These are phyloP conservation scores for Casuarina equisetifolia DNA, from an alignment of 306 rosid genomes.

Conservation along the genomic window DNA sequence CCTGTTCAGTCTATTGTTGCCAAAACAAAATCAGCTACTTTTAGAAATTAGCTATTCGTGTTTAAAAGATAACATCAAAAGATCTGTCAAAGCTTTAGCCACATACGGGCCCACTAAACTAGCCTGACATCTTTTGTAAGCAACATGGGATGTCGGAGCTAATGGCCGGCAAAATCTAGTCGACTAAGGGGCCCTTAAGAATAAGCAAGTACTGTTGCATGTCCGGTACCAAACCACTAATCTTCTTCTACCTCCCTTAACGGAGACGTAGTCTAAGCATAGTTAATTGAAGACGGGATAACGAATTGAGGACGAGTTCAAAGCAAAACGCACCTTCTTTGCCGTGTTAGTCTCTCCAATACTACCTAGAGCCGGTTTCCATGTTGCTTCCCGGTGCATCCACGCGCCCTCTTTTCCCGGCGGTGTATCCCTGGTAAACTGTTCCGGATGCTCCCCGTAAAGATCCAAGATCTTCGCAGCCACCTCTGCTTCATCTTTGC, in stretches of 20 bases:
- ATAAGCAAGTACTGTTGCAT: background rate
- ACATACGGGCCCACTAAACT: background rate
- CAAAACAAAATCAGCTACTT: too few species aligned
- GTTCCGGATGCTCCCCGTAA: slow-evolving; percentile 35
- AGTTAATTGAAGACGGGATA: background rate
- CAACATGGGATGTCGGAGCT: background rate
- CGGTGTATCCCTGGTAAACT: slow-evolving; percentile 16
- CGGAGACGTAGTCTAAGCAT: background rate
- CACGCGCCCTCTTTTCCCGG: background rate
- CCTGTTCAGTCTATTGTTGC: too few species aligned
- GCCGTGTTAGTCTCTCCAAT: slow-evolving; percentile 25
- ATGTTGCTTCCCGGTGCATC: slow-evolving; percentile 16
- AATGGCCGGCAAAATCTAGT: background rate
- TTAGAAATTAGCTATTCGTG: too few species aligned
- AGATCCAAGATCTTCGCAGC: slow-evolving; percentile 64
- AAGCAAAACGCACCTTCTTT: slow-evolving; percentile 41
- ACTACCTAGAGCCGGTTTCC: slow-evolving; percentile 34
- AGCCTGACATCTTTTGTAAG: background rate
- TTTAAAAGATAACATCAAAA: too few species aligned
- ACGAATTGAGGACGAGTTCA: slow-evolving; percentile 12
- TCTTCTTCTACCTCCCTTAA: background rate
- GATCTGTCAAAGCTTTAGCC: too few species aligned
- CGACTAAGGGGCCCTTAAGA: background rate
- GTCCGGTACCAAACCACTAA: background rate
- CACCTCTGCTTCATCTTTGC: slow-evolving; percentile 48